A percentile compares a stretch with the other conserved stretches of the same genome.
These are phyloP conservation scores for Coffea humblotiana DNA, from an alignment of 305 asterid species.

Conservation along the genomic window DNA sequence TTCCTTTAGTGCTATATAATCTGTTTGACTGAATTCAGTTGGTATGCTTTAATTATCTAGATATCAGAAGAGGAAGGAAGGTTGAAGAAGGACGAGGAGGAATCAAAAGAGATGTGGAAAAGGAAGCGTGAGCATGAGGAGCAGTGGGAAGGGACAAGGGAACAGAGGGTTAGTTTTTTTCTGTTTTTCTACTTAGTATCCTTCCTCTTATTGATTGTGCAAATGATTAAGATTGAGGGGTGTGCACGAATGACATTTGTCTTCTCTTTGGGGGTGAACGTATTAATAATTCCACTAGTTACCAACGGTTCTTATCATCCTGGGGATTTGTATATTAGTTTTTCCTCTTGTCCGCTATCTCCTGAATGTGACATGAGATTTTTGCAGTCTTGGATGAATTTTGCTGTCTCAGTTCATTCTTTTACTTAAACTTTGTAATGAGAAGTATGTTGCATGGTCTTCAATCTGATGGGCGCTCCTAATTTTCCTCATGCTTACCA, in stretches of 20 bases:
- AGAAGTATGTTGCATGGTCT: too few relatives aligned
- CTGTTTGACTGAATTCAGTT: conserved; percentile 10
- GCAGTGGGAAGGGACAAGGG: conserved; percentile 99
- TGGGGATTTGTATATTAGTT: too few relatives aligned
- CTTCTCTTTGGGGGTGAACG: neutral
- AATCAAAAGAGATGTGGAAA: conserved; percentile 97
- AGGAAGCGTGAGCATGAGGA: conserved; percentile 98
- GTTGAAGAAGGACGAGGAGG: conserved; percentile 97
- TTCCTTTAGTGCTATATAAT: conserved; percentile 8
- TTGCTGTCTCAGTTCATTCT: neutral
- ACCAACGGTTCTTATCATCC: neutral
- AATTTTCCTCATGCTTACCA: neutral
- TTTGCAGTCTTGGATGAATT: neutral
- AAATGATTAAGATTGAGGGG: neutral
- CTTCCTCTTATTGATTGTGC: neutral
- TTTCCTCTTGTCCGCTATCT: neutral
- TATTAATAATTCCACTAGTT: neutral
- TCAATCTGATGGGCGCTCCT: neutral
- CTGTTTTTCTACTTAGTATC: conserved; percentile 4
- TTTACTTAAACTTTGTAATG: neutral
- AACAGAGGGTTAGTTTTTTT: conserved; percentile 68
- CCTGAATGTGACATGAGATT: neutral
- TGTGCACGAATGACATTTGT: neutral
- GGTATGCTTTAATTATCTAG: conserved; percentile 39
- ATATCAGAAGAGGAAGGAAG: conserved; percentile 99